Conservation (phyloP, 371 early-diverging fungal species). For the Saksenaea oblongispora region DNA sequence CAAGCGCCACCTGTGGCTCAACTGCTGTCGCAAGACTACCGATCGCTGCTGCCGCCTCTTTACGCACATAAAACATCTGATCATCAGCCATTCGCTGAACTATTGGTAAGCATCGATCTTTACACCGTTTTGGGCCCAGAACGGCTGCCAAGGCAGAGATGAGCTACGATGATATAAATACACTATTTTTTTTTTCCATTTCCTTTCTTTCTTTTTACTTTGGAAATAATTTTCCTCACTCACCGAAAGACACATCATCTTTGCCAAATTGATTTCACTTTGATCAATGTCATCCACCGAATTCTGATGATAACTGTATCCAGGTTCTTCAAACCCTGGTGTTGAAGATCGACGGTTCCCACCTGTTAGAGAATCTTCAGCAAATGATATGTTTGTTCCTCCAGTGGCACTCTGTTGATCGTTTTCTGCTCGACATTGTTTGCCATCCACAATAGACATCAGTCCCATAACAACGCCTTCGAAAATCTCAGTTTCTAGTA, state of each 20-base stretch:
- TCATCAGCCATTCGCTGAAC: constrained; percentile 52
- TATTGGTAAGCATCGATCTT: constrained; percentile 50
- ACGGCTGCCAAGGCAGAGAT: constrained; percentile 49
- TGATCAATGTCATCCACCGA: constrained; percentile 37
- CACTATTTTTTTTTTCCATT: neutral
- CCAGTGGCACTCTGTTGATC: constrained; percentile 11
- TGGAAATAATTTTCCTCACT: neutral
- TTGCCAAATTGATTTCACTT: constrained; percentile 58
- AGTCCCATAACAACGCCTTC: constrained; percentile 54
- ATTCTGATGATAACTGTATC: constrained; percentile 17
- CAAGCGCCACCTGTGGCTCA: constrained; percentile 37
- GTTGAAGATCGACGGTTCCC: constrained; percentile 4
- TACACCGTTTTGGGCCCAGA: constrained; percentile 51
- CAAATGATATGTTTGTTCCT: constrained; percentile 13
- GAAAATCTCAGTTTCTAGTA: constrained; percentile 56
- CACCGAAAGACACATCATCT: constrained; percentile 63
- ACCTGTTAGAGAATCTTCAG: neutral
- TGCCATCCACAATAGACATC: constrained; percentile 40
- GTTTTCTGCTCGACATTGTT: constrained; percentile 11
- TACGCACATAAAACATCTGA: constrained; percentile 60
- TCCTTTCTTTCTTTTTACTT: neutral
- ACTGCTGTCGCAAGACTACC: constrained; percentile 50
- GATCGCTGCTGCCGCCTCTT: constrained; percentile 60
- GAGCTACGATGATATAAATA: constrained; percentile 33
- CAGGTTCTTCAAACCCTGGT: constrained; percentile 28